Evolutionary conservation across 208 protist species (phyloP).

Genomic region (Novymonas esmeraldas): DNA sequence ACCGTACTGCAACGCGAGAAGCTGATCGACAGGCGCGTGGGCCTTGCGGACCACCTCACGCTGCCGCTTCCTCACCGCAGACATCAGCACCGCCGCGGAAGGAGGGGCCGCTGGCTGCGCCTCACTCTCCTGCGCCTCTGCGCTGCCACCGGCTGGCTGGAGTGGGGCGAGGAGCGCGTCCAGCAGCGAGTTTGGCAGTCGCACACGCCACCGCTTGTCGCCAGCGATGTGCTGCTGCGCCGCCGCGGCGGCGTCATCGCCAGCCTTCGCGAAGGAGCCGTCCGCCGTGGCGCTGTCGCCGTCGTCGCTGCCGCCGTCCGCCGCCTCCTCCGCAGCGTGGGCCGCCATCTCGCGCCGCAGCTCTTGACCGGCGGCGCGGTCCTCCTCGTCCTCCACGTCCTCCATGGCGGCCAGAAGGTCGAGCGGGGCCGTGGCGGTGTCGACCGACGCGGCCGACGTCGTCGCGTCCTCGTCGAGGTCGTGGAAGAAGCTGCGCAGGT

Average conservation of each 20-base stretch:
- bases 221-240: neutral
- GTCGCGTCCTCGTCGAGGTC: conserved; percentile 86
- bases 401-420: conserved; percentile 70
- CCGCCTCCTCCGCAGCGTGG: conserved; percentile 54
- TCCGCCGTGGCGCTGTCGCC: conserved; percentile 18
- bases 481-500: conserved; percentile 88
- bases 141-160: neutral
- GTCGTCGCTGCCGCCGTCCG: conserved; percentile 36
- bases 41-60: conserved; percentile 46
- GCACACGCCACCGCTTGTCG: neutral
- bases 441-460: conserved; percentile 19
- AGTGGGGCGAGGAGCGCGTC: conserved; percentile 4
- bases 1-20: conserved; percentile 63
- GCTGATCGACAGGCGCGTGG: conserved; percentile 50
- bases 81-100: neutral
- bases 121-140: neutral
- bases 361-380: conserved; percentile 59
- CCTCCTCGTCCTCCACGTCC: conserved; percentile 80
- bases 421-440: neutral
- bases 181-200: conserved; percentile 6
- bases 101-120: neutral
- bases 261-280: neutral
- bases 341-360: conserved; percentile 64
- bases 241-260: neutral
- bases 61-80: conserved; percentile 48